These are phyloP conservation scores for Wickerhamomyces tratensis DNA, from an alignment of 805 yeast species.

Conservation along the genomic window DNA sequence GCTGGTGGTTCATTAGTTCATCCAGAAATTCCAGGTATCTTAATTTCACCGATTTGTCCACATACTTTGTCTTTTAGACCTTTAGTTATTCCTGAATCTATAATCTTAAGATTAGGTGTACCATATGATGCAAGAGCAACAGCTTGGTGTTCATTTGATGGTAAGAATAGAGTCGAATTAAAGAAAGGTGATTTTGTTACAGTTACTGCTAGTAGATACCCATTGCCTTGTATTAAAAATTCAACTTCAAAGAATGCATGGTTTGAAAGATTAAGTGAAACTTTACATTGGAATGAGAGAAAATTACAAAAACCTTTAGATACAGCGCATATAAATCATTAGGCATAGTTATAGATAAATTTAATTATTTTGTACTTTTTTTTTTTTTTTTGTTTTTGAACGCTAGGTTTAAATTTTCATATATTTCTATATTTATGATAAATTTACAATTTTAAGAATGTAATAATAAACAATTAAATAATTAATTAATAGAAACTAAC, in stretches of 20 bases:
- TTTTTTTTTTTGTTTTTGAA: no score
- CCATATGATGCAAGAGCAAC: constrained; percentile 23
- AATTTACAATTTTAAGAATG: no score
- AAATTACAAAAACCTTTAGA: constrained; percentile 20
- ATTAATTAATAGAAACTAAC: constrained; percentile 45
- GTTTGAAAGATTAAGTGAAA: constrained; percentile 24
- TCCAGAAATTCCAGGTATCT: constrained; percentile 44
- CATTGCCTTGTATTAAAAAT: constrained; percentile 20
- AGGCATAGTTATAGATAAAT: no score
- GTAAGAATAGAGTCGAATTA: constrained; percentile 22
- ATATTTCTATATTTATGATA: no score
- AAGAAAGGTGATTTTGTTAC: constrained; percentile 23
- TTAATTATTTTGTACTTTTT: no score
- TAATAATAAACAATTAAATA: no score
- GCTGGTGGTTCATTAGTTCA: constrained; percentile 48
- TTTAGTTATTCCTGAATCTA: constrained; percentile 34
- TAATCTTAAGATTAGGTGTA: constrained; percentile 22
- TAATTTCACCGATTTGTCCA: constrained; percentile 48
- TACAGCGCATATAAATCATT: neutral
- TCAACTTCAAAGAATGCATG: constrained; percentile 16
- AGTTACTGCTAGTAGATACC: constrained; percentile 23
- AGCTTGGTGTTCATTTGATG: constrained; percentile 28
- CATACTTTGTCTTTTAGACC: constrained; percentile 44
- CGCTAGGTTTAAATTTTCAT: no score
- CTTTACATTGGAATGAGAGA: constrained; percentile 26